Percentiles rank a stretch among this genome's conserved stretches.
Conservation (phyloP, 2,329 filamentous ascomycete species). For the Chrysosporium queenslandicum region DNA sequence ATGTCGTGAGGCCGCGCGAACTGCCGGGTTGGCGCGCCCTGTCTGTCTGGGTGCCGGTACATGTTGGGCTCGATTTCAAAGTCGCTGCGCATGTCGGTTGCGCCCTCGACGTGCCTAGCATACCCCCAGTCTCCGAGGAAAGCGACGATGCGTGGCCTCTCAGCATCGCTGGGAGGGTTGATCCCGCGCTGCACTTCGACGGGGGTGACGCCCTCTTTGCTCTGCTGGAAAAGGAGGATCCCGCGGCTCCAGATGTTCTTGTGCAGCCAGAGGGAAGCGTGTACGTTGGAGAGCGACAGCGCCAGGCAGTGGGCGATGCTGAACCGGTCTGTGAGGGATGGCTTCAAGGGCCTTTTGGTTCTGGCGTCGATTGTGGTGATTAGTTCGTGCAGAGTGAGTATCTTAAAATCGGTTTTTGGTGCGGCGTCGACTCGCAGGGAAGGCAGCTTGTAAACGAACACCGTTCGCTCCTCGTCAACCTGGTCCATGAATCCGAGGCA, state of each 20-base stretch:
- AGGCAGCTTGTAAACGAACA: slow-evolving; percentile 23
- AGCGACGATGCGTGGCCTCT: slow-evolving; percentile 16
- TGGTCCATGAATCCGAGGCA: slow-evolving; percentile 25
- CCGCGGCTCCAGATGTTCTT: slow-evolving; percentile 27
- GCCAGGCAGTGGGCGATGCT: slow-evolving; percentile 23
- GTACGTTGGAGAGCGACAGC: slow-evolving; percentile 21
- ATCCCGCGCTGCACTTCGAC: neutral
- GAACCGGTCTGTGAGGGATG: slow-evolving; percentile 21
- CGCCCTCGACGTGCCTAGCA: slow-evolving; percentile 20
- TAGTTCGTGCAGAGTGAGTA: slow-evolving; percentile 18
- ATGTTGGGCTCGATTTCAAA: slow-evolving; percentile 24
- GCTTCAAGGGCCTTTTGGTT: slow-evolving; percentile 16
- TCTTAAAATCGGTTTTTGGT: neutral
- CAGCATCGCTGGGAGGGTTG: neutral
- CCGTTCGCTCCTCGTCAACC: slow-evolving; percentile 19
- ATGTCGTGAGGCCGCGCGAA: slow-evolving; percentile 30
- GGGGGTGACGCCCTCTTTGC: slow-evolving; percentile 7
- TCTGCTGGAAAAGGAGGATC: slow-evolving; percentile 21
- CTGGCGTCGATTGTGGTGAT: slow-evolving; percentile 20
- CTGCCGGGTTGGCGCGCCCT: slow-evolving; percentile 22
- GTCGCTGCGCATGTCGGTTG: slow-evolving; percentile 21
- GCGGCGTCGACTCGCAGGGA: neutral
- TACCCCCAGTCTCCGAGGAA: slow-evolving; percentile 25
- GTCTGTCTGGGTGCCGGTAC: slow-evolving; percentile 27
- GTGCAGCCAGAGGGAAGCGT: slow-evolving; percentile 24